These are phyloP conservation scores for Aspergillus sp. DNA, from an alignment of 2,329 filamentous ascomycete genomes.

Conservation along the genomic window DNA sequence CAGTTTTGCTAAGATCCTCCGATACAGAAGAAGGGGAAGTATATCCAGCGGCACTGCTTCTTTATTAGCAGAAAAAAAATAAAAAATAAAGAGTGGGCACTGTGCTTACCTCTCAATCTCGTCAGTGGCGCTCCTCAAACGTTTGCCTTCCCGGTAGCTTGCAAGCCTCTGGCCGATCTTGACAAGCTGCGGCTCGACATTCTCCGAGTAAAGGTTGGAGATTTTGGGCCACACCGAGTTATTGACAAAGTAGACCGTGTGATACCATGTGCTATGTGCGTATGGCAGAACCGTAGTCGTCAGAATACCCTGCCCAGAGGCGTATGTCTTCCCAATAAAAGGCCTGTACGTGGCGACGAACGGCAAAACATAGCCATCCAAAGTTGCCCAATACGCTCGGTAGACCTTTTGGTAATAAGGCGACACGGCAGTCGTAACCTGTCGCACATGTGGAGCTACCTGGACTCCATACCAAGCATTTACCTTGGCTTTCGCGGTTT, in stretches of 20 bases:
- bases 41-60: conserved; percentile 22
- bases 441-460: conserved; percentile 74
- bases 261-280: conserved; percentile 70
- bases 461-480: conserved; percentile 70
- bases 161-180: conserved; percentile 90
- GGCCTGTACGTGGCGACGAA: conserved; percentile 75
- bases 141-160: conserved; percentile 62
- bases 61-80: neutral
- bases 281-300: conserved; percentile 73
- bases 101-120: conserved; percentile 54
- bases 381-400: conserved; percentile 47
- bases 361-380: conserved; percentile 68
- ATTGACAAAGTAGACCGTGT: conserved; percentile 71
- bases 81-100: neutral
- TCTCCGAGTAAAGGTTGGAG: conserved; percentile 80
- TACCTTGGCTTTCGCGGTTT: conserved; percentile 64
- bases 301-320: conserved; percentile 67
- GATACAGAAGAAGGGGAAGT: conserved; percentile 29
- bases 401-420: conserved; percentile 81
- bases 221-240: conserved; percentile 80
- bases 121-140: conserved; percentile 62
- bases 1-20: conserved; percentile 22
- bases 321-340: conserved; percentile 72
- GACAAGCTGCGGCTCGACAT: conserved; percentile 92
- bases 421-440: conserved; percentile 59